phyloP scores from a whole-genome alignment of 495 filamentous ascomycete genomes.

The Umbilicaria muhlenbergii region DNA sequence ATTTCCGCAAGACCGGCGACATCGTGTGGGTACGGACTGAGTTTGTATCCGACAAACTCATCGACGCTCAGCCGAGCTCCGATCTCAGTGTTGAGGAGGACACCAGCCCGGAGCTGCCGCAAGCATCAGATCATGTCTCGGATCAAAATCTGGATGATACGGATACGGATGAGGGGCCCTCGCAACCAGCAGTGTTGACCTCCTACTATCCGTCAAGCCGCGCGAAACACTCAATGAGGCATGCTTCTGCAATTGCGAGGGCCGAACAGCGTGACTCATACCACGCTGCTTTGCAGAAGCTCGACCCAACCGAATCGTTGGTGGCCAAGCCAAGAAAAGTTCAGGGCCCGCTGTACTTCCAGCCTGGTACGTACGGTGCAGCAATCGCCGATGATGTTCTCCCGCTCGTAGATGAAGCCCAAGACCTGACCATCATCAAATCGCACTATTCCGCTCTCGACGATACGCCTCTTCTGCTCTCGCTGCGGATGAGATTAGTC shows the following conservation, averaged over 20 bases:
- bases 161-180: background rate
- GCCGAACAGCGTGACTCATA: conserved; percentile 12
- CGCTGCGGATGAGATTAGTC: conserved; percentile 59
- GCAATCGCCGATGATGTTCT: conserved; percentile 49
- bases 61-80: too few species aligned
- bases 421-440: conserved; percentile 62
- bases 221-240: conserved; percentile 8
- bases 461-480: conserved; percentile 50
- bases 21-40: conserved; percentile 79
- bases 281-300: conserved; percentile 8
- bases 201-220: conserved; percentile 13
- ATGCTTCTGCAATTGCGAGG: conserved; percentile 8
- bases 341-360: conserved; percentile 39
- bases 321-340: conserved; percentile 16
- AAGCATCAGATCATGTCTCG: background rate
- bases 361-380: conserved; percentile 43
- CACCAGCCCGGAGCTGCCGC: too few species aligned
- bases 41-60: conserved; percentile 19
- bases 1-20: conserved; percentile 65
- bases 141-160: background rate
- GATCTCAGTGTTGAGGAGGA: too few species aligned
- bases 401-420: conserved; percentile 33
- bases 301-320: conserved; percentile 15
- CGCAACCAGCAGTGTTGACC: background rate
- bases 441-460: conserved; percentile 81